Evolutionary conservation across 2,329 filamentous ascomycete species (phyloP).

Genomic region (Alternaria postmessia): DNA sequence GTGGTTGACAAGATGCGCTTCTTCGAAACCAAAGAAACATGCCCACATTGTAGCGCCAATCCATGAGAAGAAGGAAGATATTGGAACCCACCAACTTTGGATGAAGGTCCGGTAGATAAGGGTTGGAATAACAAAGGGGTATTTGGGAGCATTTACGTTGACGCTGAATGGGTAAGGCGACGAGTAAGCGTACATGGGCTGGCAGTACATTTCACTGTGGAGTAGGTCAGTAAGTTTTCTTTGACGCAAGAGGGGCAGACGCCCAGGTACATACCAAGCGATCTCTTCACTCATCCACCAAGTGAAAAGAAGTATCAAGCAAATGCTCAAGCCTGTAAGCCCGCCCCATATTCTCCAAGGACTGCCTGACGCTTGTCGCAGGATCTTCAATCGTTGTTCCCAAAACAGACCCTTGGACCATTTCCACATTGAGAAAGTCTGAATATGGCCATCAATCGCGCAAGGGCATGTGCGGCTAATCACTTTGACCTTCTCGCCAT

Average conservation of each 20-base stretch:
- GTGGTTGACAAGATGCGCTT: conserved; percentile 9
- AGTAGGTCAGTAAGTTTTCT: conserved; percentile 6
- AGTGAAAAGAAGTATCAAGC: conserved; percentile 51
- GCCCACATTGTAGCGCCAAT: conserved; percentile 18
- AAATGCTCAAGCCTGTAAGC: conserved; percentile 52
- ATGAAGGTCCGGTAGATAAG: conserved; percentile 57
- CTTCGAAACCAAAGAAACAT: conserved; percentile 17
- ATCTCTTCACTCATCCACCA: conserved; percentile 61
- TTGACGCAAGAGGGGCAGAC: not conserved
- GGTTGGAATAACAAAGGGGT: conserved; percentile 65
- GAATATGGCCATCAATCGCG: conserved; percentile 13
- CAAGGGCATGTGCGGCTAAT: conserved; percentile 33
- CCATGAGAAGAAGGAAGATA: conserved; percentile 33
- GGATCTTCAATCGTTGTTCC: conserved; percentile 30
- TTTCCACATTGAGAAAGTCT: conserved; percentile 29
- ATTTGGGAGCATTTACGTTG: conserved; percentile 60
- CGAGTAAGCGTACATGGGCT: conserved; percentile 56
- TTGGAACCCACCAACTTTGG: conserved; percentile 46
- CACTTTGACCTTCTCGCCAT: conserved; percentile 20
- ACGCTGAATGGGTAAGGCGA: conserved; percentile 61
- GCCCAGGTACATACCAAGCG: conserved; percentile 51
- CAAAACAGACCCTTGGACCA: conserved; percentile 41
- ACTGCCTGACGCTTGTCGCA: conserved; percentile 17
- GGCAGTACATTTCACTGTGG: conserved; percentile 59
- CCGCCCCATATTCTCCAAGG: conserved; percentile 34